Base-by-base conservation (phyloP, 208 protist species). In the Leishmania tropica region DNA sequence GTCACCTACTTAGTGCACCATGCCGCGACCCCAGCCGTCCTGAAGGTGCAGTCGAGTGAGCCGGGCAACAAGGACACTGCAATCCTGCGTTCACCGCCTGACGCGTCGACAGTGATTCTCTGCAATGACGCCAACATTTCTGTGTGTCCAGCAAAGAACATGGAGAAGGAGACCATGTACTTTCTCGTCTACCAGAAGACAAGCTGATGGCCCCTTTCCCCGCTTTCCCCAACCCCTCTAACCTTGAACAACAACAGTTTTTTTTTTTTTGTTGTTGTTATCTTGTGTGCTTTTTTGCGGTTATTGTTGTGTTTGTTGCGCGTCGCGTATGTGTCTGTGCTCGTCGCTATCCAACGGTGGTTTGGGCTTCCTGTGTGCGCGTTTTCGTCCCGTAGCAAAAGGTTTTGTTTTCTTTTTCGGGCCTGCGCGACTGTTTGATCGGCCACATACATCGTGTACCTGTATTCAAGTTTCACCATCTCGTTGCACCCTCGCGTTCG, bases 151-250 rank as follows among this genome's bases (percentile, higher is more conserved):
- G 64, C 68, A 17, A 78, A 74, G 5, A 86, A 81, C 51, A 75
- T 93, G 77, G 75, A 86, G 47, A 84, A 82, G 54, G 93, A 97
- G 64, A 77, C 89, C n/a, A 79, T 88, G 15, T 97, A 97, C 85
- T 94, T 97, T 76, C 73, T 96, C 40, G 80, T 96, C 10, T 96
- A 96, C 75, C 92, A 96, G 73, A 88, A 87, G 75, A 82, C 81
- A 45, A 64, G 53, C 31, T 83, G 67, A 80, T 17, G 0, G 1
- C 28, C 47, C 11, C 40, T 13, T 2, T 37, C n/a, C 10, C 11
- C 62, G 8, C 15, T 11, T 10, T 1, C 62, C 56, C 0, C 6
- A 6, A 3, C 5, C 56, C 6, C 56, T 54, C 51, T 1, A 21
- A 31, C 28, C 58, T 31, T 31, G 58, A 64, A 35, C 28, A 8